A percentile compares a stretch with the other conserved stretches of the same genome.
phyloP scores from a whole-genome alignment of 202 grass and related monocot species.

The Alloteropsis angusta region DNA sequence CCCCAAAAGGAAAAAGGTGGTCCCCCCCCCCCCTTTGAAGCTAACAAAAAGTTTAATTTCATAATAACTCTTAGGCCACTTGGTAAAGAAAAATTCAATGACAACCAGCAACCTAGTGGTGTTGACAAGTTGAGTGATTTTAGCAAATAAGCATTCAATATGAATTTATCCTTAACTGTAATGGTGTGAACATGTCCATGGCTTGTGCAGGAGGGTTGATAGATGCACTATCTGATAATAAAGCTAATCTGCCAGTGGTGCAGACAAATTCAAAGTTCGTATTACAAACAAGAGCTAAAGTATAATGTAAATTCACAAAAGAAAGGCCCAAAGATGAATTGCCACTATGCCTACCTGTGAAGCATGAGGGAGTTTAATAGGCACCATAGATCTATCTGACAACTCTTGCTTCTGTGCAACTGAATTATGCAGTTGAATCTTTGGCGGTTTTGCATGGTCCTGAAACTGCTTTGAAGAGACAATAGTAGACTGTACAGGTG shows the following conservation, averaged over 20 bases:
- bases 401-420: slow-evolving; percentile 31
- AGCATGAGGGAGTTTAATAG: slow-evolving; percentile 18
- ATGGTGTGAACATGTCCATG: neutral
- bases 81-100: neutral
- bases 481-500: slow-evolving; percentile 34
- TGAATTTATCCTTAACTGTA: neutral
- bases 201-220: neutral
- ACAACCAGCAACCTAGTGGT: neutral
- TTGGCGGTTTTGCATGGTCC: slow-evolving; percentile 20
- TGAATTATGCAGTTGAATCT: slow-evolving; percentile 24
- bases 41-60: neutral
- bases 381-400: slow-evolving; percentile 1
- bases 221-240: neutral
- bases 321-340: neutral
- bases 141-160: neutral
- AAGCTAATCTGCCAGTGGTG: neutral
- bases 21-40: neutral
- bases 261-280: neutral
- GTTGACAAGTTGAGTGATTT: neutral
- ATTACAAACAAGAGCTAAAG: neutral
- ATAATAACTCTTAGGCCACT: no score
- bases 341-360: slow-evolving; percentile 24
- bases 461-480: slow-evolving; percentile 47
- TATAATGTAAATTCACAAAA: neutral
- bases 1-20: neutral